phyloP scores from a whole-genome alignment of 352 stramenopile genomes.

The Phytophthora cajani region DNA sequence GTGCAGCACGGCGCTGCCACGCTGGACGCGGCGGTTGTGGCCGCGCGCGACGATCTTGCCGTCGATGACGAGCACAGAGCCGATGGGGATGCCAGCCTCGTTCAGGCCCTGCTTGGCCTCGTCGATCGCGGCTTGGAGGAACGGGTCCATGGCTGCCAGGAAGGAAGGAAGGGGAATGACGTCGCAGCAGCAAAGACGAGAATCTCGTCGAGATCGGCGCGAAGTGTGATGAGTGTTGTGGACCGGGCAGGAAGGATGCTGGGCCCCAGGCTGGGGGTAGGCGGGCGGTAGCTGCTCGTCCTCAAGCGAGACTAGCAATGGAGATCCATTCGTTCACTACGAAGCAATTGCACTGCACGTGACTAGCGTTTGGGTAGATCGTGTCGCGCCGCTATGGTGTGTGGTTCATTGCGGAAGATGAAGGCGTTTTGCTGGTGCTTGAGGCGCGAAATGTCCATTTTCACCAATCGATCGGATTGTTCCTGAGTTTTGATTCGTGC shows the following conservation, averaged over 20 bases:
- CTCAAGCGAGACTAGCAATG: no score
- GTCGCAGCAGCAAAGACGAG: constrained; percentile 19
- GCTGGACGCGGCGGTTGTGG: constrained; percentile 51
- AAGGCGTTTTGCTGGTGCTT: no score
- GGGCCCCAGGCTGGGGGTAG: no score
- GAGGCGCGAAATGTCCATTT: not conserved
- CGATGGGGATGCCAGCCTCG: constrained; percentile 51
- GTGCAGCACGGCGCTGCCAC: constrained; percentile 44
- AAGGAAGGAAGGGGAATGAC: constrained; percentile 8
- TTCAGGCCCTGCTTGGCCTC: constrained; percentile 36
- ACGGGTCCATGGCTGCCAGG: constrained; percentile 30
- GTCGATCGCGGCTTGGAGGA: constrained; percentile 39
- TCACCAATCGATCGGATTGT: not conserved
- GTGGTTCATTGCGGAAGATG: no score
- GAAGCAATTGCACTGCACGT: no score
- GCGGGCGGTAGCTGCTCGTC: no score
- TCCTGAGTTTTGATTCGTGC: not conserved
- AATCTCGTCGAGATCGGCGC: not conserved
- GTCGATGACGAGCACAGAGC: constrained; percentile 42
- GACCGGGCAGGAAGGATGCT: constrained; percentile 9
- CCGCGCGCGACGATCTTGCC: constrained; percentile 42
- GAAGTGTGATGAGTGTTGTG: constrained; percentile 16
- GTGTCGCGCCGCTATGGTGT: no score
- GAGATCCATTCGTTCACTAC: no score
- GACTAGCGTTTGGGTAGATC: no score